Conservation (phyloP, 805 yeast species). For the Candida vaughaniae region DNA sequence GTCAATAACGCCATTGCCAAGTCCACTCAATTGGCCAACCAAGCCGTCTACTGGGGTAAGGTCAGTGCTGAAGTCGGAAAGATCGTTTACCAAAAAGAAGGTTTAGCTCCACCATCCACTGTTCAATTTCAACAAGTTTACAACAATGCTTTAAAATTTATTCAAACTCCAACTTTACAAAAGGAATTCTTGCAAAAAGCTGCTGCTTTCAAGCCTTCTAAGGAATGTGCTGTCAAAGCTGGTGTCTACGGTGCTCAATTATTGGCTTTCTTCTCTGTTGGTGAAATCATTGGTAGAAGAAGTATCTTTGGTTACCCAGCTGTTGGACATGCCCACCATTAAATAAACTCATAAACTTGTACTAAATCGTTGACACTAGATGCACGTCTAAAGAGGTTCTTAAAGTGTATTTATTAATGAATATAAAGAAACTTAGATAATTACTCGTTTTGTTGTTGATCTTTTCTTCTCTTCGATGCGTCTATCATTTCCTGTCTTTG, state of each 20-base stretch:
- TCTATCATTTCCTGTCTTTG: conserved; percentile 69
- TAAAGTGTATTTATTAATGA: conserved; percentile 1
- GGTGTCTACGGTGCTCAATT: conserved; percentile 80
- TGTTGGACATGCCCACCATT: conserved; percentile 48
- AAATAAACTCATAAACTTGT: too few species aligned
- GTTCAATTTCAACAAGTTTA: conserved; percentile 77
- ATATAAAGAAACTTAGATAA: conserved; percentile 1
- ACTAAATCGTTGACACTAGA: background rate
- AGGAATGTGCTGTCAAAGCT: conserved; percentile 60
- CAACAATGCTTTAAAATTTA: conserved; percentile 39
- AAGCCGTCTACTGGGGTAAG: conserved; percentile 78
- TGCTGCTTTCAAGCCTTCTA: conserved; percentile 47
- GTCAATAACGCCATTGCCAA: conserved; percentile 35
- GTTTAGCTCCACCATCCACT: conserved; percentile 83
- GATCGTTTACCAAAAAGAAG: conserved; percentile 87
- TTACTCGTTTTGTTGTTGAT: conserved; percentile 6
- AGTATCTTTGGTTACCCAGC: conserved; percentile 84
- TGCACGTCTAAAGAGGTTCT: too few species aligned
- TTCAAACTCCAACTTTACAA: conserved; percentile 53
- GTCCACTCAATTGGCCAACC: conserved; percentile 43
- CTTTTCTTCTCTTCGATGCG: conserved; percentile 66
- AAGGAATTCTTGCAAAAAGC: conserved; percentile 49
- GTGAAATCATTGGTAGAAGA: conserved; percentile 97
- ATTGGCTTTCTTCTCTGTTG: conserved; percentile 87
- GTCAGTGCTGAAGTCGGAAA: conserved; percentile 64